Base-by-base conservation (phyloP, 768 basidiomycete species). In the Xerocomus brunneocitrinus region DNA sequence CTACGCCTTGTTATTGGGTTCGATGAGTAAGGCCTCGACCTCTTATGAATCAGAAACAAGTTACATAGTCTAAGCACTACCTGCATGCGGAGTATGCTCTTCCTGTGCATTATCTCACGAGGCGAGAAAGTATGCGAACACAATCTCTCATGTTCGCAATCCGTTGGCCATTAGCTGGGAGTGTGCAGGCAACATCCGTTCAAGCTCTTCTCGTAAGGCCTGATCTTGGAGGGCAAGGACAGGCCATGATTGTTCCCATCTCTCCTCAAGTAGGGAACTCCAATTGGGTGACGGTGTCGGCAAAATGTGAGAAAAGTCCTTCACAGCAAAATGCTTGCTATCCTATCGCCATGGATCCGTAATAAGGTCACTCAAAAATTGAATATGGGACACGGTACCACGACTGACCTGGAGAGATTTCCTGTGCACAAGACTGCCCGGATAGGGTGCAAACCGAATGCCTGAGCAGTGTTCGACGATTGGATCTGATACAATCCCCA, bases 241-340 rank as follows among this genome's bases (percentile, higher is more conserved):
- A 28, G 69, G 67, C 68, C 69, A 71, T 1, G 35, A 47, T 25
- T 9, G 55, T 38, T 66, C 49, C 38, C 53, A 25, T 4, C 48
- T 42, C 12, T 56, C 59, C 50, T 65, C 52, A 8, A 35, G 30
- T 16, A 71, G 40, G 8, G 2, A 28, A 16, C 57, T 57, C 85
- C 89, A 94, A 67, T 94, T 82, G 9, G 92, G 90, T 4, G 92
- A 94, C 0, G 82, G 83, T 1, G 86, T 83, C 5, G 78, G 63
- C 31, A 83, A 75, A 54, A 93, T 87, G 67, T 93, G 91, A 19
- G 90, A 89, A 64, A 95, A 95, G 58, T 95, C 92, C 62, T 87
- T 87, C 16, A 91, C 81, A 2, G 74, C 55, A n/a, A 77, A 62
- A 50, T 77, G 69, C 22, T 76, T 74, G 55, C 65, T 73, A 35